Evolutionary conservation across 257 asterid genomes (phyloP), one percentile per base, ranked within the genome.

Genomic region (Solanum etuberosum): DNA sequence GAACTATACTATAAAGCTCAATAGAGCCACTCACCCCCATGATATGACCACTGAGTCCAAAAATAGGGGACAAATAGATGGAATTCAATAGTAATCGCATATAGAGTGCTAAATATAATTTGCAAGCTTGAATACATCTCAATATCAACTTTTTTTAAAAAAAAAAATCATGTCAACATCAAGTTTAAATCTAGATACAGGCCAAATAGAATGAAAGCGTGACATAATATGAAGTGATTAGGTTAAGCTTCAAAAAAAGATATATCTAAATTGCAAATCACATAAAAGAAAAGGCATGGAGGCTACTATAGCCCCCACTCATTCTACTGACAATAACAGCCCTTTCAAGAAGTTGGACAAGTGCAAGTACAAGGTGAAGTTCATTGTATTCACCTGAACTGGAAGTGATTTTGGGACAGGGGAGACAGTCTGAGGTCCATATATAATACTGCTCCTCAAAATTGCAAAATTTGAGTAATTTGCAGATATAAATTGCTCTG

Each of bases 351-450:
- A 78, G 65, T 86, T 42, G 5, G 12, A 46, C 12, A 76, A 31
- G 67, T 21, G 68, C 82, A 37, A 37, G 12, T 31, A 9, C 18
- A 72, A 2, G 43, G 70, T 6, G 37, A 37, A 20, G 34, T 15
- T 18, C 20, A 29, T 29, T 25, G 83, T 83, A 86, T 25, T 18
- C 40, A 94, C 99, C 98, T 96, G 99, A 84, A 96, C 89, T 85
- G 99, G 99, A 89, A 96, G 99, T 85, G 98, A 92, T 90, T 96
- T 96, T 82, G 96, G 92, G 77, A 94, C 96, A 7, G 98, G 98
- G 38, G 97, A 93, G 86, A 93, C 80, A 38, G 99, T 94, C 88
- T 96, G 98, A 54, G 98, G 98, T 59, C 99, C 99, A 90, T 92
- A 94, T 35, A 96, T 96, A 88, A 96, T 94, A 92, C 99, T 95